These are phyloP conservation scores for Colletotrichum sp. DNA, from an alignment of 2,329 filamentous ascomycete genomes.

Conservation along the genomic window DNA sequence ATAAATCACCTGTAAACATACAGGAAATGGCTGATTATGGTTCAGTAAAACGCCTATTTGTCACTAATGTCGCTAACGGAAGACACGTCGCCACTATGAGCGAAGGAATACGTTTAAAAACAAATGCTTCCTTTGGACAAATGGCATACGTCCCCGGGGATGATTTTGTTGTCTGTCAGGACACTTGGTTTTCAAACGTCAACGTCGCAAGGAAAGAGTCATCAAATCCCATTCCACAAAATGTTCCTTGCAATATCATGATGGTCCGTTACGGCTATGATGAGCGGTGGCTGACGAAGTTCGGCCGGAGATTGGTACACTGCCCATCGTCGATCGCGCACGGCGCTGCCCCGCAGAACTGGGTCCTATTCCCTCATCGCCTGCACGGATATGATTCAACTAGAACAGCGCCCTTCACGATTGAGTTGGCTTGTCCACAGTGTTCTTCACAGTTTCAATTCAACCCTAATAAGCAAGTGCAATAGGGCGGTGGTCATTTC, in stretches of 20 bases:
- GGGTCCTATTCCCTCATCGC: background rate
- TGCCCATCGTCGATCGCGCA: background rate
- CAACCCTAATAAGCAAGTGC: too few species aligned
- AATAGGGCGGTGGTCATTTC: too few species aligned
- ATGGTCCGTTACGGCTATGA: too few species aligned
- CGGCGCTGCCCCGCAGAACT: background rate
- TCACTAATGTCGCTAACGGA: background rate
- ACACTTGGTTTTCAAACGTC: background rate
- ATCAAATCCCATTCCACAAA: rapidly evolving
- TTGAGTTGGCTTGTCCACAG: background rate
- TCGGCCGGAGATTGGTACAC: too few species aligned
- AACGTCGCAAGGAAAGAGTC: background rate
- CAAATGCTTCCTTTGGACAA: too few species aligned
- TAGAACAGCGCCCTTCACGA: background rate
- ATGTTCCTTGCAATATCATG: background rate
- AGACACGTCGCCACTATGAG: background rate
- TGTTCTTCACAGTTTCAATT: background rate
- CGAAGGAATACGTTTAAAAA: too few species aligned
- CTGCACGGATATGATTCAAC: background rate
- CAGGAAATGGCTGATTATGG: too few species aligned
- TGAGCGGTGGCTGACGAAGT: too few species aligned
- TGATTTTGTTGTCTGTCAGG: background rate
- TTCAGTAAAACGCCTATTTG: too few species aligned
- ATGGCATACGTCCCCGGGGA: background rate
- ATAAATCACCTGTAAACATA: too few species aligned